Evolutionary conservation across 108 stramenopile species (phyloP).

Genomic region (Stephanodiscus triporus): DNA sequence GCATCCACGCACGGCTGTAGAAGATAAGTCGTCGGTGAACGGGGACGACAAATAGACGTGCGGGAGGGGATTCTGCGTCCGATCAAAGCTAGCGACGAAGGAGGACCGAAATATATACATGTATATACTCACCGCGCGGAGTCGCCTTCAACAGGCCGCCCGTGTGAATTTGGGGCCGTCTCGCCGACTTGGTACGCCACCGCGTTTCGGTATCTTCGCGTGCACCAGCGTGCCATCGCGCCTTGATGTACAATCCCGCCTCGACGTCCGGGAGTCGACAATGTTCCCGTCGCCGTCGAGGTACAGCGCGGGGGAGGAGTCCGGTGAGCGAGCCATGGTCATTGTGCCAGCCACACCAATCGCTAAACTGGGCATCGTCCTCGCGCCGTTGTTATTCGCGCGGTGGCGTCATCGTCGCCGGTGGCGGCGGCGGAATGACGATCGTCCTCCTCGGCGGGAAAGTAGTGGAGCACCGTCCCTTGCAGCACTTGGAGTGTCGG

Average conservation of each 20-base stretch:
- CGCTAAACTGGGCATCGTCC: constrained; percentile 38
- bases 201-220: constrained; percentile 69
- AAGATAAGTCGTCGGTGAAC: neutral
- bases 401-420: neutral
- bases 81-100: too few species aligned
- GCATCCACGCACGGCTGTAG: constrained; percentile 68
- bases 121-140: constrained; percentile 83
- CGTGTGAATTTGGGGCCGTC: constrained; percentile 90
- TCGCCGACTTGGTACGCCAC: constrained; percentile 92
- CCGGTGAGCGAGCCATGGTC: constrained; percentile 92
- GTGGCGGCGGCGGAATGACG: too few species aligned
- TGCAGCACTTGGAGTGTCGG: constrained; percentile 66
- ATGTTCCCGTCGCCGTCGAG: constrained; percentile 53
- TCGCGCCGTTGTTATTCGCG: constrained; percentile 4
- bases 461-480: constrained; percentile 96
- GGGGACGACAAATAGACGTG: neutral
- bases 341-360: constrained; percentile 96
- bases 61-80: neutral
- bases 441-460: constrained; percentile 43
- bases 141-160: constrained; percentile 91
- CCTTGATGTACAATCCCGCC: constrained; percentile 84
- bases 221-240: constrained; percentile 64
- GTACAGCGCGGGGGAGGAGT: constrained; percentile 81
- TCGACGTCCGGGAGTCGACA: constrained; percentile 51
- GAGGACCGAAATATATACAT: neutral